A percentile compares a stretch with the other conserved stretches of the same genome.
phyloP scores from a whole-genome alignment of 169 alveolate species.

The Condylostoma magnum region DNA sequence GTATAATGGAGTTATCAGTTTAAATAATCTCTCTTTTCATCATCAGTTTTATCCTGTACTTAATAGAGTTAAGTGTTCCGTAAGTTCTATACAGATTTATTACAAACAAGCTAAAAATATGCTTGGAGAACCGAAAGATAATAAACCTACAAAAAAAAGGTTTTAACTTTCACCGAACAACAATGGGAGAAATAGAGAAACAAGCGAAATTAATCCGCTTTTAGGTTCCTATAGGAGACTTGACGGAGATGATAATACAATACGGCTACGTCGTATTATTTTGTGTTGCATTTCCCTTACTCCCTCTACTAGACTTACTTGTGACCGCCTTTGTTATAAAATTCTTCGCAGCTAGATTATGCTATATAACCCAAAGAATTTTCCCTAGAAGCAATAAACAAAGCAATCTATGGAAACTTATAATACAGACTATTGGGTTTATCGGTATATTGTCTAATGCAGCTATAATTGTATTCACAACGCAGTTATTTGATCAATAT shows the following conservation, averaged over 20 bases:
- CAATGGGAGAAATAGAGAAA: background rate
- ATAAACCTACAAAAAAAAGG: no score
- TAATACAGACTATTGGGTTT: background rate
- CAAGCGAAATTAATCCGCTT: background rate
- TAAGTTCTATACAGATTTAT: background rate
- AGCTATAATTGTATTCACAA: conserved; percentile 7
- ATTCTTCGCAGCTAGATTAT: conserved; percentile 5
- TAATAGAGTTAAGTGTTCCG: conserved; percentile 27
- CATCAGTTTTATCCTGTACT: background rate
- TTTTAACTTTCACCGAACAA: no score
- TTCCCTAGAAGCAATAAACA: background rate
- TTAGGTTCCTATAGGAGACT: conserved; percentile 25
- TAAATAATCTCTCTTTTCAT: conserved; percentile 1
- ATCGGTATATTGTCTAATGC: conserved; percentile 15
- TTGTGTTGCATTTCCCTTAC: conserved; percentile 22
- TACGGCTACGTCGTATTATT: conserved; percentile 26
- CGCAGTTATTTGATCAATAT: background rate
- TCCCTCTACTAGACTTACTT: background rate
- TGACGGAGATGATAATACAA: conserved; percentile 3
- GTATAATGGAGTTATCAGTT: conserved; percentile 2
- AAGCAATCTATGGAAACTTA: conserved; percentile 1
- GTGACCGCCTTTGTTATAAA: background rate
- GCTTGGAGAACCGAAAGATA: background rate
- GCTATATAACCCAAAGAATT: background rate
- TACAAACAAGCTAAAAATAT: no score